phyloP scores from a whole-genome alignment of 306 rosid genomes.

The Trifolium pratense region DNA sequence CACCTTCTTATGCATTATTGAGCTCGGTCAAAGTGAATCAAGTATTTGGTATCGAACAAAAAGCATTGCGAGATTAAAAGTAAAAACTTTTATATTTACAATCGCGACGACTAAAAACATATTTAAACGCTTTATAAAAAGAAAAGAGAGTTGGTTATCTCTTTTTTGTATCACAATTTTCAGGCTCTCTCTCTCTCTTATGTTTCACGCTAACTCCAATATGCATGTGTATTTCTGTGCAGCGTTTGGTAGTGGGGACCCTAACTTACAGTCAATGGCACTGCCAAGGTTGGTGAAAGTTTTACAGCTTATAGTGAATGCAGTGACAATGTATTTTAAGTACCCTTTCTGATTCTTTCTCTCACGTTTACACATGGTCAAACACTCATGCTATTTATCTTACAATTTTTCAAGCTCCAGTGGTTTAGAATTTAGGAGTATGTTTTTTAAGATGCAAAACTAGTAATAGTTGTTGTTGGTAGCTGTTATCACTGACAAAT shows the following conservation, averaged over 20 bases:
- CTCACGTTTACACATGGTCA: slow-evolving; percentile 35
- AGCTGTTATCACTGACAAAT: slow-evolving; percentile 28
- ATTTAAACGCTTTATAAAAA: no score
- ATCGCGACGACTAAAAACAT: no score
- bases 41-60: no score
- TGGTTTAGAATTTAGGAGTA: not conserved
- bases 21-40: no score
- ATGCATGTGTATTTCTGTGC: slow-evolving; percentile 52
- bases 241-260: slow-evolving; percentile 48
- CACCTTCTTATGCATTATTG: no score
- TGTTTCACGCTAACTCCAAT: slow-evolving; percentile 7
- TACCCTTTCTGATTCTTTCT: slow-evolving; percentile 10
- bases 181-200: no score
- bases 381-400: slow-evolving; percentile 22
- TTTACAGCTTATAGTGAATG: slow-evolving; percentile 49
- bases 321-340: slow-evolving; percentile 32
- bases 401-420: no score
- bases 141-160: not conserved
- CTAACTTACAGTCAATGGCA: slow-evolving; percentile 38
- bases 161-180: not conserved
- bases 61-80: no score
- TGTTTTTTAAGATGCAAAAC: not conserved
- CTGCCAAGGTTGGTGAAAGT: slow-evolving; percentile 52
- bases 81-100: no score
- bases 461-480: slow-evolving; percentile 10